Base-by-base conservation (phyloP, 2,329 filamentous ascomycete genomes). In the Sarocladium brachiariae region DNA sequence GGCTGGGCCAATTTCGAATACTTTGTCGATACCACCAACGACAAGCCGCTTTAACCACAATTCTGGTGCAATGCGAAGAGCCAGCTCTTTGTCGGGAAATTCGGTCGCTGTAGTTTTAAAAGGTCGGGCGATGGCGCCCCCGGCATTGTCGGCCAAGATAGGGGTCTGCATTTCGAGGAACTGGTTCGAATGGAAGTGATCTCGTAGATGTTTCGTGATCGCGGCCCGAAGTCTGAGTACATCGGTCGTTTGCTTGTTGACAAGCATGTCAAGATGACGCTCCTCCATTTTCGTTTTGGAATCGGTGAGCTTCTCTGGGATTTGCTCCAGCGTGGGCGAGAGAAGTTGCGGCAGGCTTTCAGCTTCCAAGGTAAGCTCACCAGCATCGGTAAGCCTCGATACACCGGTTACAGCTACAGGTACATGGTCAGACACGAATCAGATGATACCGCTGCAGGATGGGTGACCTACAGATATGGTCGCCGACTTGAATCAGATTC, bases 111-210 rank as follows among this genome's bases (percentile, higher is more conserved):
- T 70, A 0, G 91, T 97, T 57, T 84, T 75, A 64, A 99, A 99
- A 0, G 93, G 89, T 46, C 88, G 83, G 1, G 93, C 93, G 34
- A 84, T 77, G 4, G 93, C 93, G 35, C 93, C 93, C n/a, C 90
- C 87, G 2, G 91, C 90, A 47, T 83, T 79, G 43, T 85, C 81
- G 7, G 87, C 84, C 49, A 99, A 75, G 52, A 97, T 89, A 1
- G 93, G 93, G 0, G 93, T 99, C 58, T 87, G 87, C 43, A 97
- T 90, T 68, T 96, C 91, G 50, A 90, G 72, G 61, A 96, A 96
- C 5, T 78, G 77, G 41, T 79, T 75, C 8, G 81, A 73, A 53
- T 88, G 74, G 51, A 97, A 81, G 63, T 86, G 89, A 49, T 81
- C 76, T 31, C 89, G 83, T 56, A 97, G 75, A 56, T 81, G 79